Conservation (phyloP, 768 basidiomycete genomes). For the Multifurca ochricompacta region DNA sequence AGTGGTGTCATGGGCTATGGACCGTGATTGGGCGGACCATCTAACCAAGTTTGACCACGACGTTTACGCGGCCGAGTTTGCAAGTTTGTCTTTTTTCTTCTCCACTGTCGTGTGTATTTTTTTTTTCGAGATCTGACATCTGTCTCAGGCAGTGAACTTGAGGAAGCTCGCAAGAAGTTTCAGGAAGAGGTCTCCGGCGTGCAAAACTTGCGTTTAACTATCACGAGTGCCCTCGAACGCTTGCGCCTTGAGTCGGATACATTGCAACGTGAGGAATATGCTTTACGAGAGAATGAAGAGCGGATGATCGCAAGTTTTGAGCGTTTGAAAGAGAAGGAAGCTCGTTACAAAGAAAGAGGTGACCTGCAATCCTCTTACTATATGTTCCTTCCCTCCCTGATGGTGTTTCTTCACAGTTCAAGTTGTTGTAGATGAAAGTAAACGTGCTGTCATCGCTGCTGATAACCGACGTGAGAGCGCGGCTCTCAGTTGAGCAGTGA, state of each 20-base stretch:
- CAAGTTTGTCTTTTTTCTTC: constrained; percentile 26
- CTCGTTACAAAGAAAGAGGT: constrained; percentile 37
- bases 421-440: constrained; percentile 37
- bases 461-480: constrained; percentile 36
- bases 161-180: constrained; percentile 47
- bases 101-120: background rate
- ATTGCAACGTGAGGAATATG: constrained; percentile 35
- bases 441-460: constrained; percentile 37
- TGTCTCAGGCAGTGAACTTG: constrained; percentile 49
- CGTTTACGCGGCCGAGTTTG: constrained; percentile 34
- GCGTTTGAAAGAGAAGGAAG: constrained; percentile 35
- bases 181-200: constrained; percentile 56
- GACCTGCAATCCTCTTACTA: constrained; percentile 1
- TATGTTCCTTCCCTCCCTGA: background rate
- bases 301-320: constrained; percentile 33
- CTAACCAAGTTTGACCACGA: constrained; percentile 41
- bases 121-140: background rate
- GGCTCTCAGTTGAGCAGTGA: constrained; percentile 7
- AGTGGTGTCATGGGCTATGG: constrained; percentile 71
- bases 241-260: constrained; percentile 35
- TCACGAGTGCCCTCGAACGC: constrained; percentile 35
- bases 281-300: constrained; percentile 36
- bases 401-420: constrained; percentile 28
- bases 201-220: constrained; percentile 47
- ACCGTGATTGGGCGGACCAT: constrained; percentile 50